These are phyloP conservation scores for Porcisia deanei DNA, from an alignment of 208 protist species.

Conservation along the genomic window DNA sequence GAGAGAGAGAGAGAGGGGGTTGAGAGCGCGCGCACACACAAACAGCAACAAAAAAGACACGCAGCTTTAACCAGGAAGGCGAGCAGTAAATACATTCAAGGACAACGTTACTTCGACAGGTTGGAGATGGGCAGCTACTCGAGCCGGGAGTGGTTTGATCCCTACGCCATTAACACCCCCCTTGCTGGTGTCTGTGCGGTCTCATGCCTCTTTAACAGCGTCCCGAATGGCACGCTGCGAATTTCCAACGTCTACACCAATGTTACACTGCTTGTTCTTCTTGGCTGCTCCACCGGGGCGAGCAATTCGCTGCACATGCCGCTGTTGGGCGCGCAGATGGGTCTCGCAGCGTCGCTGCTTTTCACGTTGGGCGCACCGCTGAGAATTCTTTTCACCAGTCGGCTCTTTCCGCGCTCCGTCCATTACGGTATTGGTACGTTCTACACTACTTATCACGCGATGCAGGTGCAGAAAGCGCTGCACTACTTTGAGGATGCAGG, in stretches of 20 bases:
- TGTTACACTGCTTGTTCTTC: conserved; percentile 39
- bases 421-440: conserved; percentile 64
- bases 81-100: background rate
- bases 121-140: conserved; percentile 41
- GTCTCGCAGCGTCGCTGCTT: conserved; percentile 39
- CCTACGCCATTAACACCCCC: conserved; percentile 63
- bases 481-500: conserved; percentile 75
- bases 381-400: conserved; percentile 59
- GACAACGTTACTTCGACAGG: background rate
- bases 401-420: conserved; percentile 59
- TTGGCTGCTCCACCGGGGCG: conserved; percentile 58
- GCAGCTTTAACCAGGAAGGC: background rate
- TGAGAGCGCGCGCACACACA: background rate
- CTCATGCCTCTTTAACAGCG: conserved; percentile 76
- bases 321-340: conserved; percentile 58
- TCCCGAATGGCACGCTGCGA: conserved; percentile 57
- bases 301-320: conserved; percentile 39
- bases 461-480: conserved; percentile 39
- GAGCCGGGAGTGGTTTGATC: conserved; percentile 50
- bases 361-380: conserved; percentile 63
- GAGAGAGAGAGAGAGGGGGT: background rate
- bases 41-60: background rate
- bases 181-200: conserved; percentile 53
- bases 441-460: conserved; percentile 69
- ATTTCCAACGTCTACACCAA: conserved; percentile 72